Conservation (phyloP, 2,329 filamentous ascomycete genomes). For the Aspergillus aculeatinus region DNA sequence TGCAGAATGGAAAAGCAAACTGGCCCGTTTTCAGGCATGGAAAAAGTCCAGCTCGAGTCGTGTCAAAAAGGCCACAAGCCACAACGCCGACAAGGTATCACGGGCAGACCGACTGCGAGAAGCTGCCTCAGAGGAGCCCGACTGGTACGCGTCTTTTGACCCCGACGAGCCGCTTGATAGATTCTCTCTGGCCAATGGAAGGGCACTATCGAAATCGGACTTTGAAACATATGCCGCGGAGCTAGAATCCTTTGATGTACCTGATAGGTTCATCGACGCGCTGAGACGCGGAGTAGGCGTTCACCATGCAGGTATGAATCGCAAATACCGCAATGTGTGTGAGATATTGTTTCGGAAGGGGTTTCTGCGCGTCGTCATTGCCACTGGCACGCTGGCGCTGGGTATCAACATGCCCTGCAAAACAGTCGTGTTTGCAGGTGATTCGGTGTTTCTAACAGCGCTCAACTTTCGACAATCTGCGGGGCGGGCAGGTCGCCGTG, state of each 20-base stretch:
- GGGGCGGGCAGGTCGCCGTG: constrained; percentile 74
- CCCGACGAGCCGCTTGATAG: constrained; percentile 57
- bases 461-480: constrained; percentile 75
- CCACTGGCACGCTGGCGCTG: constrained; percentile 72
- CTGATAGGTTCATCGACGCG: constrained; percentile 53
- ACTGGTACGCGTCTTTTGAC: constrained; percentile 64
- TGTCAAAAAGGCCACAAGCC: constrained; percentile 47
- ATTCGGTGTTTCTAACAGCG: constrained; percentile 70
- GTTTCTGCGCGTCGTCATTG: constrained; percentile 68
- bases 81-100: constrained; percentile 45
- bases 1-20: constrained; percentile 59
- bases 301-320: constrained; percentile 78
- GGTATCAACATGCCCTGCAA: constrained; percentile 85
- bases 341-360: constrained; percentile 32
- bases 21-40: constrained; percentile 56
- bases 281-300: constrained; percentile 69
- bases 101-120: constrained; percentile 59
- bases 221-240: constrained; percentile 55
- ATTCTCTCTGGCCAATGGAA: constrained; percentile 59
- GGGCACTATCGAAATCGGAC: constrained; percentile 58
- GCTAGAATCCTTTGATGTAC: constrained; percentile 53
- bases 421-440: constrained; percentile 73
- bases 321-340: constrained; percentile 67
- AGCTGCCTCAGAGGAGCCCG: constrained; percentile 55
- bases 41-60: constrained; percentile 27